A percentile compares a stretch with the other conserved stretches of the same genome.
Conservation (phyloP, 129 eudicot species). For the Flaveria bidentis region DNA sequence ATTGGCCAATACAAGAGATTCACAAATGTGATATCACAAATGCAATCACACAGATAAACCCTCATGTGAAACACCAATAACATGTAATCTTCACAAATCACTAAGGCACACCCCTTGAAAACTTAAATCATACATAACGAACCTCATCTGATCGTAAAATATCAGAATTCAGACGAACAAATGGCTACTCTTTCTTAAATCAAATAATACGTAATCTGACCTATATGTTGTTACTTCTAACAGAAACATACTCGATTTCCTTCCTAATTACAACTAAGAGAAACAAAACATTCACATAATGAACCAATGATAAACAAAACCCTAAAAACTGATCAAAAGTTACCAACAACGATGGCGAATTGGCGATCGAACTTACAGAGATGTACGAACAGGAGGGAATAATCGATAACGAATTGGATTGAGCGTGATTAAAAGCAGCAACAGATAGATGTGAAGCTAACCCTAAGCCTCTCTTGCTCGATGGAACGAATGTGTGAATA, state of each 20-base stretch:
- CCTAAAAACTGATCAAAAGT: not conserved
- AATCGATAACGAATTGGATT: slow-evolving; percentile 50
- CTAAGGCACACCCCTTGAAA: no score
- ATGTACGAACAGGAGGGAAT: slow-evolving; percentile 84
- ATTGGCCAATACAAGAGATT: not conserved
- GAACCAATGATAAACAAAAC: not conserved
- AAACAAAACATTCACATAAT: not conserved
- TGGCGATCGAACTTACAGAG: slow-evolving; percentile 51
- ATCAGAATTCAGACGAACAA: not conserved
- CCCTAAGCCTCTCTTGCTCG: slow-evolving; percentile 75
- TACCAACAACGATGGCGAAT: not conserved
- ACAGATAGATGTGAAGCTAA: slow-evolving; percentile 75
- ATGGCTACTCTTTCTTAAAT: not conserved
- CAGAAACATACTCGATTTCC: not conserved
- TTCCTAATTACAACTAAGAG: not conserved
- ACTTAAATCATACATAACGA: no score
- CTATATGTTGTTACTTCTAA: not conserved
- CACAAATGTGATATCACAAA: not conserved
- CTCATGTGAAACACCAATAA: not conserved
- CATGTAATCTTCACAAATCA: no score
- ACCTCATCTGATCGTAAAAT: not conserved
- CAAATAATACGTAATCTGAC: not conserved
- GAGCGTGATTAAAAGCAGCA: slow-evolving; percentile 77
- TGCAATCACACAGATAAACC: not conserved
- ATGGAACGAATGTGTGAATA: slow-evolving; percentile 74